Conservation (phyloP, 1,284 basidiomycete species). For the Puccinia coronata region DNA sequence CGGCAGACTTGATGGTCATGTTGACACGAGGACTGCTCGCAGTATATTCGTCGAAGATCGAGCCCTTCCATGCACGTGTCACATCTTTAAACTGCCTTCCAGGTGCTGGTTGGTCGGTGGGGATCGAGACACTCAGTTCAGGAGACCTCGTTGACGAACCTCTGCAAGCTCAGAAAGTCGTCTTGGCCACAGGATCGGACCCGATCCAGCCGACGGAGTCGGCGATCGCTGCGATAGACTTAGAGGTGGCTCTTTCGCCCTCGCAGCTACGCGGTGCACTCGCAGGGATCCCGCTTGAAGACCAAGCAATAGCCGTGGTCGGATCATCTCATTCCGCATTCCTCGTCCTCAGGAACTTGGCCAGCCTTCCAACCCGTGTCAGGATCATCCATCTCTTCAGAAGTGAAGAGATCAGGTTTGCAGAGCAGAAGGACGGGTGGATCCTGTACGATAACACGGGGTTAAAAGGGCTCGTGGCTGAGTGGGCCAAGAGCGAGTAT, state of each 20-base stretch:
- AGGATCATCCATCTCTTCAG: conserved; percentile 24
- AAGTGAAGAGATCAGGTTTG: conserved; percentile 20
- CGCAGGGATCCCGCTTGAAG: conserved; percentile 11
- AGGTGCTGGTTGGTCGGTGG: not conserved
- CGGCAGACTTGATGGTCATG: conserved; percentile 28
- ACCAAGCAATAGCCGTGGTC: conserved; percentile 31
- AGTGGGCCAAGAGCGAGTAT: conserved; percentile 43
- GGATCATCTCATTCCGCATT: conserved; percentile 49
- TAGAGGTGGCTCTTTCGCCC: conserved; percentile 21
- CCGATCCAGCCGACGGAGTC: not conserved
- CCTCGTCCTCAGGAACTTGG: conserved; percentile 42
- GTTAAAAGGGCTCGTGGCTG: conserved; percentile 48
- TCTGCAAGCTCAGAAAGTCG: not conserved
- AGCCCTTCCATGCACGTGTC: not conserved
- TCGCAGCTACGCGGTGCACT: not conserved
- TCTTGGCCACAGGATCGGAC: conserved; percentile 20
- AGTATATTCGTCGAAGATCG: not conserved
- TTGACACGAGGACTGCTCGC: not conserved
- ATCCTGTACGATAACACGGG: conserved; percentile 50
- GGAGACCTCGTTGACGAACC: not conserved
- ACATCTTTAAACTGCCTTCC: not conserved
- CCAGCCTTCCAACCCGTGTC: not conserved
- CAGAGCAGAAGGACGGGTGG: conserved; percentile 46
- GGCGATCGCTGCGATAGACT: not conserved
- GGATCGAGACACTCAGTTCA: not conserved